phyloP scores from a whole-genome alignment of 1,284 basidiomycete genomes.

The Tremellales sp. region DNA sequence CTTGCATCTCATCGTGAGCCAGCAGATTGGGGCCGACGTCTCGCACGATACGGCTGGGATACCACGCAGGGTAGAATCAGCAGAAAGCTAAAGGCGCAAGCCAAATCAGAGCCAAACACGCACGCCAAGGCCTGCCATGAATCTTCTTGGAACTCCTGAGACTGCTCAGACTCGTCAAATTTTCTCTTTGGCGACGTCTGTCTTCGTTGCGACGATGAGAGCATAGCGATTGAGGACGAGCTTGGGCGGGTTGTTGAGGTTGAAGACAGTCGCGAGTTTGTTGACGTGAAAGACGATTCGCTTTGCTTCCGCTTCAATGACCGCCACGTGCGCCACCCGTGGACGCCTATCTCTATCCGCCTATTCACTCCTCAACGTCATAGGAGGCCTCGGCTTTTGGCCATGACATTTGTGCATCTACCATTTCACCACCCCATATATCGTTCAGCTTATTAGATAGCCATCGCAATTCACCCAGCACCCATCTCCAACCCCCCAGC shows the following conservation, averaged over 20 bases:
- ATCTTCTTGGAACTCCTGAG: conserved; percentile 19
- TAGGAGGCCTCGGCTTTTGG: too few relatives aligned
- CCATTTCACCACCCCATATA: too few relatives aligned
- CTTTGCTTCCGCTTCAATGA: too few relatives aligned
- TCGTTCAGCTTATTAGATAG: too few relatives aligned
- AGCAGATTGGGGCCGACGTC: conserved; percentile 26
- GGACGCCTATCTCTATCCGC: too few relatives aligned
- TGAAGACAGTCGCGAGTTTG: conserved; percentile 14
- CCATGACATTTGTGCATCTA: too few relatives aligned
- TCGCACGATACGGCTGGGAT: conserved; percentile 22
- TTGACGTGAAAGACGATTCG: conserved; percentile 4
- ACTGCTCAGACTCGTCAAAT: conserved; percentile 13
- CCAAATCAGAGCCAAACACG: conserved; percentile 5
- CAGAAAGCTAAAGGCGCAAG: not conserved
- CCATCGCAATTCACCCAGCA: too few relatives aligned
- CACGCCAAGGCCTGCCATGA: conserved; percentile 27
- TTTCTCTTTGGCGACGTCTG: conserved; percentile 10
- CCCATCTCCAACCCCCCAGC: too few relatives aligned
- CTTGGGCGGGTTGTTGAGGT: not conserved
- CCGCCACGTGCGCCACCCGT: too few relatives aligned
- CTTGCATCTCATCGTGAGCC: conserved; percentile 32
- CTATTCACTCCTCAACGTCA: too few relatives aligned
- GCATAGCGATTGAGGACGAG: conserved; percentile 4
- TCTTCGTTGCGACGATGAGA: conserved; percentile 1
- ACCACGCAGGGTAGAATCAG: not conserved